A percentile compares a stretch with the other conserved stretches of the same genome.
phyloP scores from a whole-genome alignment of 2,329 filamentous ascomycete species.

The Fusarium sp. region DNA sequence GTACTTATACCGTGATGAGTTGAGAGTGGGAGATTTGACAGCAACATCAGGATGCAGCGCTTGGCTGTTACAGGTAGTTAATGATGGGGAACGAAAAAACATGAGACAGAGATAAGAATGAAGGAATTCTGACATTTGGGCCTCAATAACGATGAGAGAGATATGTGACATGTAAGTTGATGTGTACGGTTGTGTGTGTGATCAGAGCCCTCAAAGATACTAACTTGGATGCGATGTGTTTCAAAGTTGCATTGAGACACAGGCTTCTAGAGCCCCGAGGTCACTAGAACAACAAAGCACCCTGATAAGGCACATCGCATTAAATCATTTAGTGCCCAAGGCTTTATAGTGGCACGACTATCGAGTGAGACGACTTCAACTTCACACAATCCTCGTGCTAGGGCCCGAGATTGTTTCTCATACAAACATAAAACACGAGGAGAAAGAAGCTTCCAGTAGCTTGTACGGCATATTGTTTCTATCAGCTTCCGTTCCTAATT shows the following conservation, averaged over 20 bases:
- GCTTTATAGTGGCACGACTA: not conserved
- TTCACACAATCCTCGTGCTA: conserved; percentile 10
- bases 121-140: conserved; percentile 3
- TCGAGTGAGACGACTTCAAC: not conserved
- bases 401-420: conserved; percentile 21
- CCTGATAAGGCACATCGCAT: not conserved
- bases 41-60: not conserved
- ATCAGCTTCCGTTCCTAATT: conserved; percentile 6
- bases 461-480: conserved; percentile 5
- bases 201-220: not conserved
- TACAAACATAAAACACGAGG: conserved; percentile 21
- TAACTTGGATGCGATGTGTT: not conserved
- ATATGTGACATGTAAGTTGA: not conserved
- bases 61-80: conserved; percentile 18
- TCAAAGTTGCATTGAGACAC: not conserved
- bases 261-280: not conserved
- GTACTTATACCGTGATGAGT: conserved; percentile 35
- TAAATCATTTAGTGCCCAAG: not conserved
- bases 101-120: conserved; percentile 25
- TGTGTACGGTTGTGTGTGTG: not conserved
- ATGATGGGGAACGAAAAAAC: conserved; percentile 30
- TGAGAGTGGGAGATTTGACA: conserved; percentile 1
- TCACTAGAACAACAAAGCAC: not conserved
- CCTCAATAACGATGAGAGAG: not conserved
- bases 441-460: not conserved